Evolutionary conservation across 441 rosid species (phyloP), one percentile per base, ranked within the genome.

Genomic region (Daphne laureola): DNA sequence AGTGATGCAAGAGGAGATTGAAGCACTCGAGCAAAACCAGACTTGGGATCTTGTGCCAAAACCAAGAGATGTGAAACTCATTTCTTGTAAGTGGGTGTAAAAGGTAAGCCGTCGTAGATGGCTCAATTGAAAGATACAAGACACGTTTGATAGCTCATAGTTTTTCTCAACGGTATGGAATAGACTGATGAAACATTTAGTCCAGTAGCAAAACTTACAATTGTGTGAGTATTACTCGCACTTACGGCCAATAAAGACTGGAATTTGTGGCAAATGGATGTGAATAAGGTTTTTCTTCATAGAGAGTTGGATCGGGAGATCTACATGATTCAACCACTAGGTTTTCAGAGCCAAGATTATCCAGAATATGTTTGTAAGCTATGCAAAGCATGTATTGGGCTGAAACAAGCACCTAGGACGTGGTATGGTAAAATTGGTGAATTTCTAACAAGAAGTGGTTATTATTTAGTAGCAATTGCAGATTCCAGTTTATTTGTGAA

Each of bases 371-470:
- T 44, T 1, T 57, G 36, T 14, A 56, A 56, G 23, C 14, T 54
- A 0, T 0, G 2, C 9, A 55, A 43, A 23, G 16, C 13, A 2
- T 11, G 43, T 4, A 21, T 53, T 36, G 18, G 48, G 12, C 15
- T 58, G 15, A 59, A 59, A 13, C 26, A 59, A 51, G 43, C 27
- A 50, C 44, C 36, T 0, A 46, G 31, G 12, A 47, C 53, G 0
- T 61, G 54, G 31, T 61, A 61, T 12, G 27, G 18, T 46, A 61
- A 47, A 26, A 46, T 17, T 41, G 43, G n/a, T 40, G 42, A 54
- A 14, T 47, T 46, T 23, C 2, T 35, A 0, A 15, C 40, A 3
- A 11, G 40, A 0, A 14, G 21, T 44, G 47, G 53, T 6, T 52
- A 52, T 21, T n/a, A 52, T 21, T n/a, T 2, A 0, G 9, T 44